Evolutionary conservation across 2,329 filamentous ascomycete species (phyloP).

Genomic region (Xylaria sp.): DNA sequence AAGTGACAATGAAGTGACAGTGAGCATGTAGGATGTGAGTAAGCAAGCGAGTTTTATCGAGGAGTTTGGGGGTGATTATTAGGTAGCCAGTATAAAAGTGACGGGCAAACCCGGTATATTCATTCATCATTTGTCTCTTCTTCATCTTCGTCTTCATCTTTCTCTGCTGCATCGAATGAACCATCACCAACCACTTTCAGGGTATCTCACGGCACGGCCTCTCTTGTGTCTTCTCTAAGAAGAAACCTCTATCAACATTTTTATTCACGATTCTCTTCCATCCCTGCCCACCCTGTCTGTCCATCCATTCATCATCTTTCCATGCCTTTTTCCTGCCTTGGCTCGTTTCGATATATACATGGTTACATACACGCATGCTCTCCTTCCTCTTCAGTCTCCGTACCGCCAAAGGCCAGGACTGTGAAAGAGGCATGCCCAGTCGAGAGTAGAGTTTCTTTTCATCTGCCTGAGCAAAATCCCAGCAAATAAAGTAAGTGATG

Average conservation of each 20-base stretch:
- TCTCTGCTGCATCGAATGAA: slow-evolving; percentile 2
- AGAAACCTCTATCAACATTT: too few species aligned
- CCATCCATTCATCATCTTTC: not conserved
- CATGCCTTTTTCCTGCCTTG: not conserved
- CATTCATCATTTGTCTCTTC: not conserved
- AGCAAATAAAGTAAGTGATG: not conserved
- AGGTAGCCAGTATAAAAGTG: not conserved
- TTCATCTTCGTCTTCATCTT: not conserved
- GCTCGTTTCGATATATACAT: slow-evolving; percentile 23
- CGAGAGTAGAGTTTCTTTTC: too few species aligned
- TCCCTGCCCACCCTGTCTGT: too few species aligned
- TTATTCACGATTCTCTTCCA: not conserved
- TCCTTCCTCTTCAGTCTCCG: not conserved
- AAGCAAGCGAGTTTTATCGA: too few species aligned
- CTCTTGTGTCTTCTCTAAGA: not conserved
- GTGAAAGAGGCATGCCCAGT: too few species aligned
- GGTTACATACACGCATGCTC: not conserved
- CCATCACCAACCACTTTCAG: not conserved
- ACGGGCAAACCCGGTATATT: not conserved
- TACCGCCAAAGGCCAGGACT: too few species aligned
- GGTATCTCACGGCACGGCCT: too few species aligned
- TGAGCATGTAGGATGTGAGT: too few species aligned
- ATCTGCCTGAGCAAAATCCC: not conserved
- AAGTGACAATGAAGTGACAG: not conserved
- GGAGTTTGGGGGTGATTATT: too few species aligned